These are phyloP conservation scores for Podospora bellae-mahoneyi DNA, from an alignment of 495 filamentous ascomycete species.

Conservation along the genomic window DNA sequence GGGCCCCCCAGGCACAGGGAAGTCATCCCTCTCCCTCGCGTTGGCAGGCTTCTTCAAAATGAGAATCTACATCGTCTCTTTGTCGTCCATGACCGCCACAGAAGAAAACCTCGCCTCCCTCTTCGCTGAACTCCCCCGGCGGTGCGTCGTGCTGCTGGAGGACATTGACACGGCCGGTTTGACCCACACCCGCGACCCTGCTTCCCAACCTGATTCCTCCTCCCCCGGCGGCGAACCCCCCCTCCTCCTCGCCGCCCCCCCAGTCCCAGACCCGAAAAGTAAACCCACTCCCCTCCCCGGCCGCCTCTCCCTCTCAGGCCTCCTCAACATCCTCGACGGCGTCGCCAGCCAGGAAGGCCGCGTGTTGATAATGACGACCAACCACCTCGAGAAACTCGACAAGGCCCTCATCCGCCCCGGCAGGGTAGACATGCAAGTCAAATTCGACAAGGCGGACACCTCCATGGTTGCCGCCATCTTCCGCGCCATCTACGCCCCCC, in stretches of 20 bases:
- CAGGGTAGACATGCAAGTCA: slow-evolving; percentile 70
- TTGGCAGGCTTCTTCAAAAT: slow-evolving; percentile 69
- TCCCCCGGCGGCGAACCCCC: slow-evolving; percentile 18
- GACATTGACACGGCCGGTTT: slow-evolving; percentile 71
- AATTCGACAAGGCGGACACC: slow-evolving; percentile 55
- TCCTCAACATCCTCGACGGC: slow-evolving; percentile 78
- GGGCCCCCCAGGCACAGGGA: slow-evolving; percentile 82
- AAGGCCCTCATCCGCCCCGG: slow-evolving; percentile 72
- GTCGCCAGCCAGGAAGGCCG: slow-evolving; percentile 74
- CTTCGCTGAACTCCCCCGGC: slow-evolving; percentile 64
- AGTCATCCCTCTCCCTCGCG: slow-evolving; percentile 59
- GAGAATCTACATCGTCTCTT: slow-evolving; percentile 64
- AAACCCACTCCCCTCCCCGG: slow-evolving; percentile 18
- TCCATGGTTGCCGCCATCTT: slow-evolving; percentile 48
- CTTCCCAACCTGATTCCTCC: slow-evolving; percentile 48
- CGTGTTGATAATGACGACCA: slow-evolving; percentile 83
- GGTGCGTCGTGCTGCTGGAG: slow-evolving; percentile 70
- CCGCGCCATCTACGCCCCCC: slow-evolving; percentile 45
- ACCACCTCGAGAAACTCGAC: slow-evolving; percentile 72
- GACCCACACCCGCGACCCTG: slow-evolving; percentile 55
- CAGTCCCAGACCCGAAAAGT: slow-evolving; percentile 6
- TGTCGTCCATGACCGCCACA: slow-evolving; percentile 59
- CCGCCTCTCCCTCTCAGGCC: slow-evolving; percentile 67
- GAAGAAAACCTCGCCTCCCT: slow-evolving; percentile 69
- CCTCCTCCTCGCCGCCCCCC: slow-evolving; percentile 27